A percentile compares a stretch with the other conserved stretches of the same genome.
Evolutionary conservation across 148 eudicot species (phyloP).

Genomic region (Nepenthes gracilis): DNA sequence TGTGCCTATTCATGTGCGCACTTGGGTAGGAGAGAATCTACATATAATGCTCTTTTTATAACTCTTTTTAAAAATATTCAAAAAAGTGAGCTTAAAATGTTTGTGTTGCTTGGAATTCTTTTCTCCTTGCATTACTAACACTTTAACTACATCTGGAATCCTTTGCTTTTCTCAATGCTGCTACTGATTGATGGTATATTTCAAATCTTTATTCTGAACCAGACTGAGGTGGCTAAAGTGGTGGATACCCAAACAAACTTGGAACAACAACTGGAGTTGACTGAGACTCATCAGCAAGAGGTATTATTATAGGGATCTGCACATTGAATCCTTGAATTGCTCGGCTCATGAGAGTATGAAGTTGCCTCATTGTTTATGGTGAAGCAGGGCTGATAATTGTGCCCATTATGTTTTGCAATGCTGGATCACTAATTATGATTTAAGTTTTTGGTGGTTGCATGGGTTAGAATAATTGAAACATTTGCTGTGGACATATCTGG

Average conservation of each 20-base stretch:
- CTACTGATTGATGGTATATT: slow-evolving; percentile 1
- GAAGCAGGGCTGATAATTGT: neutral
- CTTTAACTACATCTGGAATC: neutral
- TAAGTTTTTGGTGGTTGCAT: too few relatives aligned
- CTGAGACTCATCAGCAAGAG: slow-evolving; percentile 96
- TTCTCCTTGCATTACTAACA: neutral
- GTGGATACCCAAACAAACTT: slow-evolving; percentile 70
- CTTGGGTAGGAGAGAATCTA: too few relatives aligned
- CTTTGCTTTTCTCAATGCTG: neutral
- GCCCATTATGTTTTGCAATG: too few relatives aligned
- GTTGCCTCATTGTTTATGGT: neutral
- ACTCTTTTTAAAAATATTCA: too few relatives aligned
- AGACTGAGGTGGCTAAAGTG: slow-evolving; percentile 88
- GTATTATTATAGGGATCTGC: slow-evolving; percentile 20
- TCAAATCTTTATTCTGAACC: slow-evolving; percentile 8
- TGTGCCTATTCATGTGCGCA: too few relatives aligned
- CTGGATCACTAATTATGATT: too few relatives aligned
- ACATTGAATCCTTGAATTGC: neutral
- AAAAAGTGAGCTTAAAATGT: too few relatives aligned
- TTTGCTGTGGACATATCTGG: too few relatives aligned
- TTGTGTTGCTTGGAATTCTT: too few relatives aligned
- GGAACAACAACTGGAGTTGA: slow-evolving; percentile 85
- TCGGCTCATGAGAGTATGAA: neutral
- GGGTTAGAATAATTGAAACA: neutral
- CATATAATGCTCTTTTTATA: too few relatives aligned